Percentiles rank a stretch among this genome's conserved stretches.
Evolutionary conservation across 108 stramenopile species (phyloP).

Genomic region (Bacterosira constricta): DNA sequence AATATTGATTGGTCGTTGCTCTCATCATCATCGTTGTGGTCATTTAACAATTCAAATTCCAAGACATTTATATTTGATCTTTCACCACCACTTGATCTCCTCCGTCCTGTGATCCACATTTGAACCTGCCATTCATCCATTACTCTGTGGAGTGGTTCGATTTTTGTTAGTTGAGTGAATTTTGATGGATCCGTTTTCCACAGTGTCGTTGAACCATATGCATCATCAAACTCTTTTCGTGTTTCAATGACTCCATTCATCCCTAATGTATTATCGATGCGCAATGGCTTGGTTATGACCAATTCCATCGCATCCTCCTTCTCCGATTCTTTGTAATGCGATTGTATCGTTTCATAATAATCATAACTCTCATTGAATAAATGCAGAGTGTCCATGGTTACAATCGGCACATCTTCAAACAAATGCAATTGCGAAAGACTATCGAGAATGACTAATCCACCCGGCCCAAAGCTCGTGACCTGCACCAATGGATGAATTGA

Average conservation of each 20-base stretch:
- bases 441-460: constrained; percentile 51
- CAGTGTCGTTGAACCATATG: constrained; percentile 16
- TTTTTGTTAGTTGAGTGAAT: constrained; percentile 49
- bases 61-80: constrained; percentile 30
- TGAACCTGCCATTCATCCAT: constrained; percentile 28
- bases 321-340: neutral
- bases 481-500: constrained; percentile 29
- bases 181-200: constrained; percentile 41
- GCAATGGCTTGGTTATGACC: constrained; percentile 22
- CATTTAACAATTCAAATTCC: constrained; percentile 27
- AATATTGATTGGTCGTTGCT: constrained; percentile 44
- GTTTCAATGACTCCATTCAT: neutral
- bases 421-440: constrained; percentile 17
- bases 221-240: constrained; percentile 32
- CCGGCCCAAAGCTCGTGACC: constrained; percentile 54
- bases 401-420: constrained; percentile 30
- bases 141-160: constrained; percentile 42
- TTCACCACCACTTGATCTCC: constrained; percentile 52
- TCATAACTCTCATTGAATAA: constrained; percentile 51
- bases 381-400: constrained; percentile 57
- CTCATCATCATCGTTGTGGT: neutral
- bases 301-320: neutral
- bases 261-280: neutral
- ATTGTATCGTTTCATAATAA: constrained; percentile 31
- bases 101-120: constrained; percentile 60